Evolutionary conservation across 2,329 filamentous ascomycete species (phyloP).

Genomic region (Penicillium brevicompactum): DNA sequence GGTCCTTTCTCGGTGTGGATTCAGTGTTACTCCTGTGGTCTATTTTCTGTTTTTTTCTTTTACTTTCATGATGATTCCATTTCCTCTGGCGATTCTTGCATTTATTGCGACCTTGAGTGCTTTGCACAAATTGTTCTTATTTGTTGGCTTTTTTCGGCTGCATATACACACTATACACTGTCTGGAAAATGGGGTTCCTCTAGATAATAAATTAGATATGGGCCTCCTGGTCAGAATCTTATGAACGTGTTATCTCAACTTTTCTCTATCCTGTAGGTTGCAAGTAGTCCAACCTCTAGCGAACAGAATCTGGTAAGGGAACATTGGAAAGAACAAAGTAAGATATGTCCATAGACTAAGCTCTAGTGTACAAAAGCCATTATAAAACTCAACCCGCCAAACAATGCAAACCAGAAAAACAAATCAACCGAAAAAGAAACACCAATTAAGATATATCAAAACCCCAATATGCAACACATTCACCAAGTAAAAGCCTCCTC

Average conservation of each 20-base stretch:
- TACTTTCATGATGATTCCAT: not conserved
- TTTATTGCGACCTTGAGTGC: not conserved
- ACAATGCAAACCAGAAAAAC: not conserved
- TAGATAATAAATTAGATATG: constrained; percentile 1
- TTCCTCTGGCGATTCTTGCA: not conserved
- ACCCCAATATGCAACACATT: constrained; percentile 1
- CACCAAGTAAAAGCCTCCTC: constrained; percentile 69
- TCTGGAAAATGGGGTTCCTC: not conserved
- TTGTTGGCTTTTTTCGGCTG: not conserved
- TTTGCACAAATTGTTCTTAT: not conserved
- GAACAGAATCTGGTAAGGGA: too few species aligned
- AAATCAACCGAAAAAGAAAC: not conserved
- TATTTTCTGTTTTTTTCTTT: not conserved
- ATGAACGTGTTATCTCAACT: not conserved
- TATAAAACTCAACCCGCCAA: not conserved
- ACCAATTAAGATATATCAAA: not conserved
- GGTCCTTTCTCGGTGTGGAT: not conserved
- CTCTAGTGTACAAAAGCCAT: not conserved
- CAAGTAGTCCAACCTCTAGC: too few species aligned
- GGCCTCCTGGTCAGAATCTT: not conserved
- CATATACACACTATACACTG: not conserved
- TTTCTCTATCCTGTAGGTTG: too few species aligned
- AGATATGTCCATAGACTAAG: not conserved
- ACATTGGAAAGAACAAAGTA: too few species aligned
- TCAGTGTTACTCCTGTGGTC: not conserved